phyloP scores from a whole-genome alignment of 805 yeast genomes.

The Suhomyces faveliae region DNA sequence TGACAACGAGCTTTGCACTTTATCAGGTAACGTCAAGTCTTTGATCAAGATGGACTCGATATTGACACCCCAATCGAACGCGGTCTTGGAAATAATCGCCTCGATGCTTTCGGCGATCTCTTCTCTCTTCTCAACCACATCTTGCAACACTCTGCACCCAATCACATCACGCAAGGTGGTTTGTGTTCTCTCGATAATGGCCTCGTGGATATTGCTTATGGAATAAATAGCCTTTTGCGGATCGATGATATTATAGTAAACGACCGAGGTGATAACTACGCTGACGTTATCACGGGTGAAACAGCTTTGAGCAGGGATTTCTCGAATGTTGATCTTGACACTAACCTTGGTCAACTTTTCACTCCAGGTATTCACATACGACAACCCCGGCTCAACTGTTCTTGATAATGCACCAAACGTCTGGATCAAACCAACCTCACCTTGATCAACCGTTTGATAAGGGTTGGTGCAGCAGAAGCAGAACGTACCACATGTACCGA shows the following conservation, averaged over 20 bases:
- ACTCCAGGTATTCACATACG: constrained; percentile 62
- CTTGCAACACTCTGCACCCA: constrained; percentile 65
- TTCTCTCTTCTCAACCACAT: constrained; percentile 70
- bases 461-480: constrained; percentile 63
- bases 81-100: constrained; percentile 58
- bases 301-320: constrained; percentile 65
- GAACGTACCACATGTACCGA: constrained; percentile 54
- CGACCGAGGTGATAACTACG: constrained; percentile 61
- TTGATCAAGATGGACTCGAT: constrained; percentile 68
- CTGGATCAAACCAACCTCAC: constrained; percentile 66
- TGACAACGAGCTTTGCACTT: constrained; percentile 59
- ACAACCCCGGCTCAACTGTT: constrained; percentile 68
- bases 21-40: constrained; percentile 55
- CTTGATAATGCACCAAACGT: constrained; percentile 64
- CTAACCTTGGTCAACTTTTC: constrained; percentile 52
- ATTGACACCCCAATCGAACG: constrained; percentile 67
- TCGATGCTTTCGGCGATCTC: constrained; percentile 67
- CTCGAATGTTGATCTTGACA: constrained; percentile 58
- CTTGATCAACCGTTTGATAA: constrained; percentile 59
- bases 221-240: constrained; percentile 67
- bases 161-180: constrained; percentile 72
- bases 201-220: constrained; percentile 51
- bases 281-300: constrained; percentile 70
- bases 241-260: constrained; percentile 63
- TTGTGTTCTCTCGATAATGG: constrained; percentile 66